A percentile compares a stretch with the other conserved stretches of the same genome.
Conservation (phyloP, 306 rosid species). For the Alnus glutinosa region DNA sequence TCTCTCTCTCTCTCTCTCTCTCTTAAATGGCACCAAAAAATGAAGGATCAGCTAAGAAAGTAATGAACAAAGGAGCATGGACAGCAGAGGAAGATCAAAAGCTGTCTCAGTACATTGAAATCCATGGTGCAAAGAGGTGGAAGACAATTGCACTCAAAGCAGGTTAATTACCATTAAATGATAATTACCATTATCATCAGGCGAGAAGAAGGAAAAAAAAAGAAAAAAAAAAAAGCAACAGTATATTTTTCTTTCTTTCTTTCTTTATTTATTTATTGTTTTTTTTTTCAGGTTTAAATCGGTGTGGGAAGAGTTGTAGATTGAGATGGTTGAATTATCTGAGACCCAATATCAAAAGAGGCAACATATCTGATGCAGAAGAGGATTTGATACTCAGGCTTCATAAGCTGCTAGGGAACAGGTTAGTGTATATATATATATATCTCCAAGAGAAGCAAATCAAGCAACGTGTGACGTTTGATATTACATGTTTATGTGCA, state of each 20-base stretch:
- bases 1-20: not conserved
- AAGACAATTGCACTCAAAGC: conserved; percentile 47
- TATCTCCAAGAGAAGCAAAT: not conserved
- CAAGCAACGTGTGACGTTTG: not conserved
- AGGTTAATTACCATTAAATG: conserved; percentile 32
- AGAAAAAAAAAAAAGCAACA: not conserved
- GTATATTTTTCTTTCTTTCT: not conserved
- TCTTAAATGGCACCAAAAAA: conserved; percentile 45
- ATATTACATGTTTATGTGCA: not conserved
- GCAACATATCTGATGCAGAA: conserved; percentile 61
- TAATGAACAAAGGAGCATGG: conserved; percentile 59
- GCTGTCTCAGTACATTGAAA: conserved; percentile 47
- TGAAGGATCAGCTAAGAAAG: conserved; percentile 32
- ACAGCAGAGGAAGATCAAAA: conserved; percentile 58
- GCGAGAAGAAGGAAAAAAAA: not conserved
- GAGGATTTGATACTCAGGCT: conserved; percentile 61
- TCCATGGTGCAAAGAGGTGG: conserved; percentile 69
- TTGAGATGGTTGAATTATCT: conserved; percentile 70
- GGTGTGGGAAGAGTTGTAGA: conserved; percentile 69
- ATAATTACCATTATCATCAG: not conserved
- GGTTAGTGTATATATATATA: conserved; percentile 16
- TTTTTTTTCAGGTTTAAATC: conserved; percentile 38
- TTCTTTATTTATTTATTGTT: not conserved
- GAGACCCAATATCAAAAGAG: conserved; percentile 73
- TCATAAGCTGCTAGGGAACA: conserved; percentile 54